Base-by-base conservation (phyloP, 192 early-diverging fungal genomes). In the Linnemannia schmuckeri region DNA sequence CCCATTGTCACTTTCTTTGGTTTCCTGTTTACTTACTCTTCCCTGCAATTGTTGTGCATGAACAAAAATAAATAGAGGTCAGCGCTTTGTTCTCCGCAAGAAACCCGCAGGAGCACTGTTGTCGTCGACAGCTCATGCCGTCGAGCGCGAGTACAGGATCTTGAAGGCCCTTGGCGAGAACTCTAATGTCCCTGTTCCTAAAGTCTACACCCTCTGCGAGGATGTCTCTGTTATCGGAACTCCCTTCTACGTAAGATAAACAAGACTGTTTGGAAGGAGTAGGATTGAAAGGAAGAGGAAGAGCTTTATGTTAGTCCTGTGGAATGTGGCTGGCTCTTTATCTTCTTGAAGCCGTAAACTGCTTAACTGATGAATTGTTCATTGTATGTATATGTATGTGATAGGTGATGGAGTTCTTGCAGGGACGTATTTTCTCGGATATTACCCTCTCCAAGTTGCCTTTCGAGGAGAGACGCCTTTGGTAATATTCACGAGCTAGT, bases 331-430 rank as follows among this genome's bases (percentile, higher is more conserved):
- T 57, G 55, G 27, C 20, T 33, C 1, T 20, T 30, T 40, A 44
- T 66, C 8, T 13, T 41, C 0, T 47, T 57, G 66, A 38, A 6
- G n/a, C 30, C 9, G n/a, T 55, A 47, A 47, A 54, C 33, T 38
- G 20, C 44, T 61, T 46, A 54, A 41, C 35, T 52, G 30, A 55
- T 20, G 75, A 24, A 27, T 49, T 63, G 15, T 61, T 20, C 30
- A 10, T 18, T 35, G 9, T 44, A 18, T 37, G 18, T 35, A 30
- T 12, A n/a, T 63, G 2, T 40, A 30, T 22, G 22, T 33, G 46
- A 40, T 82, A 94, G 91, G 88, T 96, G 46, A 99, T 99, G 98
- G 94, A 99, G 89, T 99, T 97, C 78, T 88, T 98, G 75, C 89
- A 97, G 66, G 98, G 98, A 46, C 93, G 97, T 4, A 96, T 99